Percentiles rank a stretch among this genome's conserved stretches.
phyloP scores from a whole-genome alignment of 2,329 filamentous ascomycete genomes.

The Aspergillus piperis region DNA sequence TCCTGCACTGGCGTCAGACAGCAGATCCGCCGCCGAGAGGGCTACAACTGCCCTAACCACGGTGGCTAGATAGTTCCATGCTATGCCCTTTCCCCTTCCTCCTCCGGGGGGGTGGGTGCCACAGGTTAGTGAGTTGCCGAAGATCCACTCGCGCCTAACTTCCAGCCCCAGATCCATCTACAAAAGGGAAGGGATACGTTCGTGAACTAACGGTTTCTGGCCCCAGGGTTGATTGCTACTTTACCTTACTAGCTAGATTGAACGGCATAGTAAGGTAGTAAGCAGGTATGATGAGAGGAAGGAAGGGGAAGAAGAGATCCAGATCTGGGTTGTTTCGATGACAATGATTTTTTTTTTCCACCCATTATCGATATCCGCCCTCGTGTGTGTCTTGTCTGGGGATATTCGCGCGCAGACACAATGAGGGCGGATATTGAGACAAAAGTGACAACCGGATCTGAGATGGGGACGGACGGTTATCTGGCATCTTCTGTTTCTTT shows the following conservation, averaged over 20 bases:
- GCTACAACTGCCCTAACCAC: conserved; percentile 38
- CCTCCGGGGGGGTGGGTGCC: background rate
- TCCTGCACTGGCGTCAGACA: conserved; percentile 35
- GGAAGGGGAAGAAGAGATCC: no score
- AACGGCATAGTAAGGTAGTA: no score
- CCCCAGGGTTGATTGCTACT: background rate
- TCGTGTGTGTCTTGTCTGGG: no score
- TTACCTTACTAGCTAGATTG: background rate
- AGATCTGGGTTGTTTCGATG: no score
- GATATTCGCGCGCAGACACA: no score
- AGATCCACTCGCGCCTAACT: background rate
- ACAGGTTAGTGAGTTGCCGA: background rate
- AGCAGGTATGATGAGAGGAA: no score
- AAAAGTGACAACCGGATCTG: no score
- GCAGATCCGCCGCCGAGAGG: conserved; percentile 33
- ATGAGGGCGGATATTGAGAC: no score
- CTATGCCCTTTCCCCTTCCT: background rate
- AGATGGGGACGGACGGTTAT: no score
- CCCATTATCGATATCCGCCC: no score
- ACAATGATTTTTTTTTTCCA: no score
- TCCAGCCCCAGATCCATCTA: background rate
- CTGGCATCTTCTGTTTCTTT: no score
- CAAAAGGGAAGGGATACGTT: background rate
- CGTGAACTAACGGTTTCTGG: background rate
- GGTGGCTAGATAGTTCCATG: conserved; percentile 19